phyloP scores from a whole-genome alignment of 23 red algal genomes.

The Chondrus crispus region DNA sequence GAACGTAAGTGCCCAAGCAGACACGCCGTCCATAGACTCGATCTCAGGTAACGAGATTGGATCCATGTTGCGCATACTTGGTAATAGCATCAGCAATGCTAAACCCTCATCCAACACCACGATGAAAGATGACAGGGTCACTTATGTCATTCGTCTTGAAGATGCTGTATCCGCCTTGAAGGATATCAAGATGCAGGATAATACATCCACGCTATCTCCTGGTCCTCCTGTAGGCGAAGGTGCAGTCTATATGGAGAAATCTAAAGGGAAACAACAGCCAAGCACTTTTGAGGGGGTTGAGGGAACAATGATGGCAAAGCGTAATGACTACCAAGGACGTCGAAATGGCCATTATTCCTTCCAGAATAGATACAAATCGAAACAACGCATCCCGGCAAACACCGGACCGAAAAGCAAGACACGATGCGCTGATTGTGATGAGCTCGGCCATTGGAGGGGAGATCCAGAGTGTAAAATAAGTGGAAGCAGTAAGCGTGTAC shows the following conservation, averaged over 20 bases:
- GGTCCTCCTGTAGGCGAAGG: no score
- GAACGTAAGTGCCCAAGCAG: not conserved
- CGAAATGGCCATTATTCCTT: no score
- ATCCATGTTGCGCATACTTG: not conserved
- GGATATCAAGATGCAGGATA: not conserved
- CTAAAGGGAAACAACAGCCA: no score
- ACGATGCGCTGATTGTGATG: not conserved
- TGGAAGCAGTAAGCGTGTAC: not conserved
- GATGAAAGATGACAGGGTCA: not conserved
- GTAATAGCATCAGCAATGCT: not conserved
- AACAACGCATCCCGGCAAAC: not conserved
- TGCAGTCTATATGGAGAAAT: no score
- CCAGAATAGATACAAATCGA: not conserved
- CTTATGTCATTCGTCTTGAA: not conserved
- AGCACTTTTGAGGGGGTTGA: no score
- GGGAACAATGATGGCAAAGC: no score
- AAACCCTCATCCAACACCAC: not conserved
- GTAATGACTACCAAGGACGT: no score
- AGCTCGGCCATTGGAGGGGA: not conserved
- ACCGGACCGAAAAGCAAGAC: not conserved
- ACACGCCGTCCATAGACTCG: not conserved
- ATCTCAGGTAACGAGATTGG: not conserved
- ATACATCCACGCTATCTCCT: no score
- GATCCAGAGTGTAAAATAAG: not conserved
- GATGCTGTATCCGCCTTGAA: not conserved